phyloP scores from a whole-genome alignment of 345 rosid genomes.

The Citrus mangshanensis region DNA sequence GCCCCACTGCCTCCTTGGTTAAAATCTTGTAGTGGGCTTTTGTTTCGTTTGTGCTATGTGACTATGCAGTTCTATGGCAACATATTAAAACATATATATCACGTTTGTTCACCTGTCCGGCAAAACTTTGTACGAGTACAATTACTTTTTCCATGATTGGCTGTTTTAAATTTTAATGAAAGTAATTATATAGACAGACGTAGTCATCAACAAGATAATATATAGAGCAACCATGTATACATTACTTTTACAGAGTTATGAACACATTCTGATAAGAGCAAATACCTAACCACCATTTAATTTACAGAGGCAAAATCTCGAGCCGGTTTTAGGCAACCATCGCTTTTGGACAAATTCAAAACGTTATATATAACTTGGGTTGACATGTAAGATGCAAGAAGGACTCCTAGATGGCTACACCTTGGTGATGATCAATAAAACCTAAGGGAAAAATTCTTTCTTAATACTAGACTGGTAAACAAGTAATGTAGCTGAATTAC shows the following conservation, averaged over 20 bases:
- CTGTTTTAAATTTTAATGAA: neutral
- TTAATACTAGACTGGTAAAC: neutral
- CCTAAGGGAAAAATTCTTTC: neutral
- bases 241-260: neutral
- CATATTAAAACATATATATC: rapidly evolving
- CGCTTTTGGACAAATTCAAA: neutral
- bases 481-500: neutral
- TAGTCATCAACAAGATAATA: neutral
- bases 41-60: too few species aligned
- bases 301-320: neutral
- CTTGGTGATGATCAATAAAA: too few species aligned
- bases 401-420: too few species aligned
- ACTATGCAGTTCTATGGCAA: neutral
- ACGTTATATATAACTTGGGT: neutral
- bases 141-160: neutral
- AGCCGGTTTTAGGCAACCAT: neutral
- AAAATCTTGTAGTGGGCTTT: too few species aligned
- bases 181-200: rapidly evolving
- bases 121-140: neutral
- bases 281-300: neutral
- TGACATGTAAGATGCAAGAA: too few species aligned
- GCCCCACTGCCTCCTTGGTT: too few species aligned
- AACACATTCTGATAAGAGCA: neutral
- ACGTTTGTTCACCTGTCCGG: too few species aligned
- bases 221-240: neutral